Evolutionary conservation across 139 green algal species (phyloP).

Genomic region (Closterium sp.): DNA sequence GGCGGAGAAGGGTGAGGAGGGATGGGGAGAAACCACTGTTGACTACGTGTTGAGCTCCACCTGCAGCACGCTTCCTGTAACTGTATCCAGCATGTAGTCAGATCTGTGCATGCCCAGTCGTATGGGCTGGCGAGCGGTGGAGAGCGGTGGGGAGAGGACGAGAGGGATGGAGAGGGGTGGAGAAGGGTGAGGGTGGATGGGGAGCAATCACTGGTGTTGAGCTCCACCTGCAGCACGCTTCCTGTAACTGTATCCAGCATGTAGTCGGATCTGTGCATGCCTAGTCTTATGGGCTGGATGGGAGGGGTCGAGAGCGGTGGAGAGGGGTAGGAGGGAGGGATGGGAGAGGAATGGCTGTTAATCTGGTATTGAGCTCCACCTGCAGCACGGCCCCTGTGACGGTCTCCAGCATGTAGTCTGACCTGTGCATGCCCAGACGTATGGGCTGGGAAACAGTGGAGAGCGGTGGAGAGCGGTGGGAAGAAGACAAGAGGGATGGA

Average conservation of each 20-base stretch:
- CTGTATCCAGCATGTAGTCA: constrained; percentile 97
- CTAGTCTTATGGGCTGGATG: constrained; percentile 38
- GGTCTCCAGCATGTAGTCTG: no score
- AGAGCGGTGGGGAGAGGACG: neutral
- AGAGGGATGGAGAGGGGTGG: neutral
- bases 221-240: neutral
- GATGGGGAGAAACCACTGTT: neutral
- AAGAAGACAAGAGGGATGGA: constrained; percentile 30
- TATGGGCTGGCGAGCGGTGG: constrained; percentile 41
- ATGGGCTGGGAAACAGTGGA: no score
- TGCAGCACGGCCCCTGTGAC: no score
- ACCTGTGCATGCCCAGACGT: no score
- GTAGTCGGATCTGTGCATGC: no score
- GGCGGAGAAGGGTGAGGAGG: neutral
- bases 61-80: constrained; percentile 43
- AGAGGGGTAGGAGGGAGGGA: no score
- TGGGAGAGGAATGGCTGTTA: no score
- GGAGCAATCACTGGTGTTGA: neutral
- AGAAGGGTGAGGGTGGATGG: neutral
- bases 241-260: no score
- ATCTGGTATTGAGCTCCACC: no score
- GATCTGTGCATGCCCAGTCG: constrained; percentile 81
- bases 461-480: no score
- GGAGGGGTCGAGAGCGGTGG: no score
- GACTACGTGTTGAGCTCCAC: neutral